These are phyloP conservation scores for Thielaviopsis musarum DNA, from an alignment of 2,329 filamentous ascomycete genomes.

Conservation along the genomic window DNA sequence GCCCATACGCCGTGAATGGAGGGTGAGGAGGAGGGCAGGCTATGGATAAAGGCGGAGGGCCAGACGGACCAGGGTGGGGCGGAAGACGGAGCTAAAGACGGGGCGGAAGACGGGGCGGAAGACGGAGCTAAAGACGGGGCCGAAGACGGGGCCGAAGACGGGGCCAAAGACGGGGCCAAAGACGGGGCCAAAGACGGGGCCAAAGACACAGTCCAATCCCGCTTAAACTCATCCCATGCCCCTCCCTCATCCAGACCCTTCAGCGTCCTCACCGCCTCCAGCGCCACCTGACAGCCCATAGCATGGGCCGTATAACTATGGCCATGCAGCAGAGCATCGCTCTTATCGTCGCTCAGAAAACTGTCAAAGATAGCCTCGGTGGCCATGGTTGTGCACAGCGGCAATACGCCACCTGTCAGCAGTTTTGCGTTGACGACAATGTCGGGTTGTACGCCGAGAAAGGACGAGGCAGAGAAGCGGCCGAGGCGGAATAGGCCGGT, in stretches of 20 bases:
- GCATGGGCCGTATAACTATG: slow-evolving; percentile 80
- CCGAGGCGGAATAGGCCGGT: slow-evolving; percentile 73
- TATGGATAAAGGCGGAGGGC: slow-evolving; percentile 41
- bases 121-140: too few relatives aligned
- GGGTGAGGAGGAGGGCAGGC: slow-evolving; percentile 32
- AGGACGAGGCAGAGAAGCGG: slow-evolving; percentile 50
- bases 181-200: slow-evolving; percentile 13
- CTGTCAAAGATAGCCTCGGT: slow-evolving; percentile 56
- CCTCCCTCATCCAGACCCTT: slow-evolving; percentile 36
- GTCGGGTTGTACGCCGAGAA: slow-evolving; percentile 52
- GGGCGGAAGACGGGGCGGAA: too few relatives aligned
- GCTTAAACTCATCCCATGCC: slow-evolving; percentile 38
- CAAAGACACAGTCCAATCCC: slow-evolving; percentile 24
- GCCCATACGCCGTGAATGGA: slow-evolving; percentile 50
- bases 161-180: too few relatives aligned
- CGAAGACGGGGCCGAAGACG: slow-evolving; percentile 13
- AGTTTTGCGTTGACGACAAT: slow-evolving; percentile 72
- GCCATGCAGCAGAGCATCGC: slow-evolving; percentile 63
- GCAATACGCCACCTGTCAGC: slow-evolving; percentile 63
- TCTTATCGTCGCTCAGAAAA: slow-evolving; percentile 57
- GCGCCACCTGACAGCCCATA: slow-evolving; percentile 62
- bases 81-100: too few relatives aligned
- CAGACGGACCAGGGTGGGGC: slow-evolving; percentile 48
- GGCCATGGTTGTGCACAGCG: slow-evolving; percentile 59
- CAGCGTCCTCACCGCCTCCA: slow-evolving; percentile 47